phyloP scores from a whole-genome alignment of 2,329 filamentous ascomycete species.

The Cladosporium sp. region DNA sequence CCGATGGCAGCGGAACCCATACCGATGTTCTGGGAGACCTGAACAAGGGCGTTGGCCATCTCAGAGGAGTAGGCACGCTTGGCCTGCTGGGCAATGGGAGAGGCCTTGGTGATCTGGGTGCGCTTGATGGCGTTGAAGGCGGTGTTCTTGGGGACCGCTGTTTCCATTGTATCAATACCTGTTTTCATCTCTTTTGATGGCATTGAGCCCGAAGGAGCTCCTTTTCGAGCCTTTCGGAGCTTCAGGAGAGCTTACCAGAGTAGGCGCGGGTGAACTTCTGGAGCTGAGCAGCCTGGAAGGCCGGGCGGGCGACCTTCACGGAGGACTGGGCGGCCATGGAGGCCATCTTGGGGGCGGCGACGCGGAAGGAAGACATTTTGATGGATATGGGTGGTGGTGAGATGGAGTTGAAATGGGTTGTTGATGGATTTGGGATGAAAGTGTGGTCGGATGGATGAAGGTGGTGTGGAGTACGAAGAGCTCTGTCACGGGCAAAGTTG shows the following conservation, averaged over 20 bases:
- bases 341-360: constrained; percentile 76
- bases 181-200: constrained; percentile 12
- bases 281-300: constrained; percentile 48
- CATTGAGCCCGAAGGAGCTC: constrained; percentile 20
- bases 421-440: constrained; percentile 29
- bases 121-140: constrained; percentile 76
- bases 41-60: constrained; percentile 84
- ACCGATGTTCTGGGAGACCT: constrained; percentile 88
- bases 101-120: constrained; percentile 51
- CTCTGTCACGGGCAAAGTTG: constrained; percentile 33
- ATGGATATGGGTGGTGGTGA: constrained; percentile 53
- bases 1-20: constrained; percentile 88
- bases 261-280: constrained; percentile 69
- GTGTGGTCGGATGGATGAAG: constrained; percentile 29
- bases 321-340: constrained; percentile 65
- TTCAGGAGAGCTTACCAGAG: constrained; percentile 58
- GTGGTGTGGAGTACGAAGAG: constrained; percentile 26
- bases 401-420: constrained; percentile 22
- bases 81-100: constrained; percentile 57
- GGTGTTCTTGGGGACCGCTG: constrained; percentile 45
- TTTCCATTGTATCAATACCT: constrained; percentile 27
- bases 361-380: constrained; percentile 72
- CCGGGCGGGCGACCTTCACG: constrained; percentile 75
- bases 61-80: constrained; percentile 78
- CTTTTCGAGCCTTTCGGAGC: constrained; percentile 21